Evolutionary conservation across 2,329 filamentous ascomycete species (phyloP), one percentile per base, ranked within the genome.

Genomic region (Cladosporium sp.): DNA sequence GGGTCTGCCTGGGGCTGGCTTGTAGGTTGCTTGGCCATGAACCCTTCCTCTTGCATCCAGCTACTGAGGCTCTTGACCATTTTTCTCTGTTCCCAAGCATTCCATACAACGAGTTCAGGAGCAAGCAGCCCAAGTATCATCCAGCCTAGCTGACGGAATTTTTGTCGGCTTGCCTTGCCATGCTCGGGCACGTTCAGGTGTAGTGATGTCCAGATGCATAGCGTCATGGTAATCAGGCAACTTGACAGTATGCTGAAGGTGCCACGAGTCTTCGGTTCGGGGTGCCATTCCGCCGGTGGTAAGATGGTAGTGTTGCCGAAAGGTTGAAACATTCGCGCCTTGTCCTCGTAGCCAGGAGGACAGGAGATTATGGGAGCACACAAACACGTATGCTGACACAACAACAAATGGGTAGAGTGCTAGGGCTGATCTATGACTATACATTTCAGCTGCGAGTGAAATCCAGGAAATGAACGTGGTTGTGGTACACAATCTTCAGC

Each of bases 121-220:
- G 51, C 62, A n/a, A 64, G 40, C 12, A 65, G 17, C 12, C 51
- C 62, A 8, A 64, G 6, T 3, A 59, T 6, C 14, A 63, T n/a
- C 63, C 62, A 65, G 4, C 45, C 40, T 5, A 55, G 7, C 39
- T 61, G 62, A 11, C 51, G 54, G 9, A 22, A 59, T 1, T 17
- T 55, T 19, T 60, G 61, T 38, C 8, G 38, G 8, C 25, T 15
- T 7, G 12, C n/a, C 19, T 60, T 59, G 30, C 51, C 30, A 38
- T 55, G 38, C 25, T 51, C 58, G 3, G 61, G 61, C 2, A 63
- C 19, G 37, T 65, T 65, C 5, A 65, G 59, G 34, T 65, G 63
- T n/a, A 64, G 50, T 7, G 62, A 56, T 2, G 58, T 63, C 56
- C 60, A 65, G 17, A 64, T 42, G 39, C 63, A 65, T 6, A 64